Conservation (phyloP, 2,329 filamentous ascomycete genomes). For the Seiridium cupressi region DNA sequence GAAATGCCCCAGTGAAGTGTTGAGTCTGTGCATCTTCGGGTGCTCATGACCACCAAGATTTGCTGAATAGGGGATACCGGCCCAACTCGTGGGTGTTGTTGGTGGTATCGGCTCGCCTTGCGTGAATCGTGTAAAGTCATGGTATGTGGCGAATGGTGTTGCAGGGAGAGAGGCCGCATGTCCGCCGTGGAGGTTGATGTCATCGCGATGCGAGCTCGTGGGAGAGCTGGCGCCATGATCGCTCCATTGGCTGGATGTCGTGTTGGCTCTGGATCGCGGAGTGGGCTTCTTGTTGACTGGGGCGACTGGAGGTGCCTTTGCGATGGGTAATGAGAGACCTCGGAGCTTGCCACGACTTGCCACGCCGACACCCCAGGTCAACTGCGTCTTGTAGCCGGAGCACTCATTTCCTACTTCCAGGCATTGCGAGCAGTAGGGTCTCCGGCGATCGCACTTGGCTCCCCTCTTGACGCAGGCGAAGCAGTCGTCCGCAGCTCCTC, state of each 20-base stretch:
- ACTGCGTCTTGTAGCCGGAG: slow-evolving; percentile 91
- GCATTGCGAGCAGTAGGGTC: slow-evolving; percentile 94
- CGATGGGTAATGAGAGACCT: slow-evolving; percentile 74
- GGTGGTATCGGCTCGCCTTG: slow-evolving; percentile 42
- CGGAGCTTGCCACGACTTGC: slow-evolving; percentile 93
- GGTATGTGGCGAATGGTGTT: slow-evolving; percentile 33
- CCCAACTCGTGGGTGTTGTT: slow-evolving; percentile 42
- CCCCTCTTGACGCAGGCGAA: slow-evolving; percentile 86
- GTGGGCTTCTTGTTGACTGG: slow-evolving; percentile 47
- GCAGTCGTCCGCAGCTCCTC: slow-evolving; percentile 90
- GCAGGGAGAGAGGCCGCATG: slow-evolving; percentile 37
- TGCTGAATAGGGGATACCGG: slow-evolving; percentile 44
- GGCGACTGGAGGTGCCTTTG: slow-evolving; percentile 56
- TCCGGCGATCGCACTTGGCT: slow-evolving; percentile 82
- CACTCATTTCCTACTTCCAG: slow-evolving; percentile 89
- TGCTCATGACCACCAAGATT: slow-evolving; percentile 35
- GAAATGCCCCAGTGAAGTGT: slow-evolving; percentile 15
- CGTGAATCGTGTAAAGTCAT: slow-evolving; percentile 52
- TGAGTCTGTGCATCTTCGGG: slow-evolving; percentile 43
- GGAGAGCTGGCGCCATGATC: slow-evolving; percentile 34
- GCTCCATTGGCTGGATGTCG: slow-evolving; percentile 38
- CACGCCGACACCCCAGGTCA: slow-evolving; percentile 96
- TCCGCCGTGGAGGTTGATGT: slow-evolving; percentile 33
- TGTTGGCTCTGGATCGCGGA: slow-evolving; percentile 44
- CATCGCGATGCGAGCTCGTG: slow-evolving; percentile 29